Conservation (phyloP, 495 filamentous ascomycete species). For the Xylaria venustula region DNA sequence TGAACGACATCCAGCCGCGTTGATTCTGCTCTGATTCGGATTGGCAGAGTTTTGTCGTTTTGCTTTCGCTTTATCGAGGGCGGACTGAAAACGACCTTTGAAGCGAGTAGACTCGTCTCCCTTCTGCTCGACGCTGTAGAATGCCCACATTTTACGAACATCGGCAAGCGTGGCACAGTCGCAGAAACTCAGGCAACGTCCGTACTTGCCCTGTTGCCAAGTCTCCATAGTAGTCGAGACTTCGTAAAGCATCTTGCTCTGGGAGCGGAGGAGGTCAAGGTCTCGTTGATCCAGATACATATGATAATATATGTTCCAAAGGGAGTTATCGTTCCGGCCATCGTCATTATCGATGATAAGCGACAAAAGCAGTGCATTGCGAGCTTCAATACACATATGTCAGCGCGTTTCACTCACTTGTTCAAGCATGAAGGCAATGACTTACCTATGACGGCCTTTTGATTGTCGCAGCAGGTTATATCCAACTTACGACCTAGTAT, state of each 20-base stretch:
- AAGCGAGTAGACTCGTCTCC: not conserved
- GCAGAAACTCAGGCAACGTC: conserved; percentile 25
- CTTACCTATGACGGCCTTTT: conserved; percentile 24
- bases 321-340: not conserved
- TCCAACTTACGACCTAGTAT: conserved; percentile 19
- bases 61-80: too few relatives aligned
- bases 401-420: too few relatives aligned
- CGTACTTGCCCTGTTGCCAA: conserved; percentile 23
- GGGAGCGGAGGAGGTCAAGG: too few relatives aligned
- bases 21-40: too few relatives aligned
- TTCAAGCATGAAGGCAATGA: too few relatives aligned
- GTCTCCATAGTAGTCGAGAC: conserved; percentile 15
- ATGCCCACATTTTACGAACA: conserved; percentile 14
- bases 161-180: conserved; percentile 18
- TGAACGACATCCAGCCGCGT: not conserved
- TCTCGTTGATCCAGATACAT: too few relatives aligned
- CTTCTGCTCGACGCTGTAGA: too few relatives aligned
- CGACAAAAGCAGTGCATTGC: conserved; percentile 29
- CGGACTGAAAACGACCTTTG: conserved; percentile 1
- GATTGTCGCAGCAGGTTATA: conserved; percentile 30
- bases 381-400: conserved; percentile 17
- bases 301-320: conserved; percentile 25
- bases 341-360: conserved; percentile 20
- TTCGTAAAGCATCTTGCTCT: conserved; percentile 17
- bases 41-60: too few relatives aligned